Percentiles rank a stretch among this genome's conserved stretches.
Conservation (phyloP, 805 yeast genomes). For the Ogataea siamensis region DNA sequence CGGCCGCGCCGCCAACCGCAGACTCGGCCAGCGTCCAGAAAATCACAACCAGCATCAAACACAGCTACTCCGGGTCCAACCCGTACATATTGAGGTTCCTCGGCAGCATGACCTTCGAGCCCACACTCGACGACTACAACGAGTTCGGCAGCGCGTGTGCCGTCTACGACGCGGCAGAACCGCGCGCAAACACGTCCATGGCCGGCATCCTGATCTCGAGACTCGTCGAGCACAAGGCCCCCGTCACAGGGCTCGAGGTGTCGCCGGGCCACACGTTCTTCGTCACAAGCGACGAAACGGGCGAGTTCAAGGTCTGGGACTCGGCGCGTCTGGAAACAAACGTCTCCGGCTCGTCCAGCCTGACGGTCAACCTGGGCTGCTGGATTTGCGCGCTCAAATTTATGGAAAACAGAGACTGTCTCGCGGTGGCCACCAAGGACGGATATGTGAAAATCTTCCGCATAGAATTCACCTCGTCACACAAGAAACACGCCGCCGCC, state of each 20-base stretch:
- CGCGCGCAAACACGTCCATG: not conserved
- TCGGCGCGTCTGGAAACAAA: slow-evolving; percentile 60
- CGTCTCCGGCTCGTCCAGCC: slow-evolving; percentile 47
- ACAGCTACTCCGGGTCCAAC: slow-evolving; percentile 68
- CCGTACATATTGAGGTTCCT: slow-evolving; percentile 61
- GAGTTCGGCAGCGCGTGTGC: slow-evolving; percentile 59
- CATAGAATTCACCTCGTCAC: slow-evolving; percentile 31
- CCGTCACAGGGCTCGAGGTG: slow-evolving; percentile 55
- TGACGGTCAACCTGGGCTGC: slow-evolving; percentile 47
- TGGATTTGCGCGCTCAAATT: slow-evolving; percentile 50
- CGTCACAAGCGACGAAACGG: slow-evolving; percentile 75
- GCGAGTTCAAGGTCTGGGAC: slow-evolving; percentile 79
- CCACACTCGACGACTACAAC: slow-evolving; percentile 54
- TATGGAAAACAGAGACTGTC: slow-evolving; percentile 52
- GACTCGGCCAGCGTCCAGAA: slow-evolving; percentile 27
- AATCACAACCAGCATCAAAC: slow-evolving; percentile 32
- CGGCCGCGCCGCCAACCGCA: slow-evolving; percentile 27
- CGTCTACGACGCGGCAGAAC: slow-evolving; percentile 4
- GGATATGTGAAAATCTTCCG: slow-evolving; percentile 45
- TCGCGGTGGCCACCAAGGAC: slow-evolving; percentile 53
- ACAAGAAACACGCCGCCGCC: slow-evolving; percentile 19
- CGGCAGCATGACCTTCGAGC: slow-evolving; percentile 50
- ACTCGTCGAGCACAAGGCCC: slow-evolving; percentile 57
- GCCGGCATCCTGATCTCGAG: slow-evolving; percentile 58
- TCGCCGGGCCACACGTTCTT: slow-evolving; percentile 65